Conservation (phyloP, 139 green algal genomes). For the Chlorella sp. region DNA sequence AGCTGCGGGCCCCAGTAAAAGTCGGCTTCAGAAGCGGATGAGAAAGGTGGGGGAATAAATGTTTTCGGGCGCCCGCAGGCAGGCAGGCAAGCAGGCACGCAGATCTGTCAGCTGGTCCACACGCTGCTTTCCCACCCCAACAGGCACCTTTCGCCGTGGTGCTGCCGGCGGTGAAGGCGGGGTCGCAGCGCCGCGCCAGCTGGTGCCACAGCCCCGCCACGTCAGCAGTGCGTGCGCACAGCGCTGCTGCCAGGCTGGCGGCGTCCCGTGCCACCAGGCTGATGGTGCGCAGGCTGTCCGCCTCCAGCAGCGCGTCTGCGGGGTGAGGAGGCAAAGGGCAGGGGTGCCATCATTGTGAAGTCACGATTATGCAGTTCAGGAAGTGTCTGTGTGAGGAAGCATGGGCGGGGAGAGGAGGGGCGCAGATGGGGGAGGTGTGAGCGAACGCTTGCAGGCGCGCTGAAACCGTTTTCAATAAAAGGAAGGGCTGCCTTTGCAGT, state of each 20-base stretch:
- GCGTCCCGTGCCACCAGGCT: conserved; percentile 6
- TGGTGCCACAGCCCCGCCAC: conserved; percentile 9
- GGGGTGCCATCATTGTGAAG: not conserved
- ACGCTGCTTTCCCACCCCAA: too few species aligned
- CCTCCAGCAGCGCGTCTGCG: conserved; percentile 9
- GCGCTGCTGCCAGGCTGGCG: not conserved
- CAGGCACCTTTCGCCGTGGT: not conserved
- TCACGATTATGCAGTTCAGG: too few species aligned
- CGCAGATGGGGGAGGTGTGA: not conserved
- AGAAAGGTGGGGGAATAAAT: not conserved
- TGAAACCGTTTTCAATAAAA: not conserved
- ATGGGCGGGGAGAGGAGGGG: too few species aligned
- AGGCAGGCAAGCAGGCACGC: too few species aligned
- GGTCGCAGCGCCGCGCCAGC: not conserved
- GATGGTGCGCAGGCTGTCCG: not conserved
- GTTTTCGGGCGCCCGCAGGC: not conserved
- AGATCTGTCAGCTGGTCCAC: too few species aligned
- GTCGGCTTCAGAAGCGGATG: not conserved
- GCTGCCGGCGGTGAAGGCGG: not conserved
- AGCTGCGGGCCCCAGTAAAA: too few species aligned
- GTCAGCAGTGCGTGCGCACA: not conserved
- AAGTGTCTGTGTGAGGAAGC: not conserved
- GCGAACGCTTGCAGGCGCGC: not conserved
- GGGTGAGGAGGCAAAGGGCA: not conserved
- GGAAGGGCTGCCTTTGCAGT: not conserved